Percentiles rank a stretch among this genome's conserved stretches.
Conservation (phyloP, 2,329 filamentous ascomycete species). For the Cordyceps javanica region DNA sequence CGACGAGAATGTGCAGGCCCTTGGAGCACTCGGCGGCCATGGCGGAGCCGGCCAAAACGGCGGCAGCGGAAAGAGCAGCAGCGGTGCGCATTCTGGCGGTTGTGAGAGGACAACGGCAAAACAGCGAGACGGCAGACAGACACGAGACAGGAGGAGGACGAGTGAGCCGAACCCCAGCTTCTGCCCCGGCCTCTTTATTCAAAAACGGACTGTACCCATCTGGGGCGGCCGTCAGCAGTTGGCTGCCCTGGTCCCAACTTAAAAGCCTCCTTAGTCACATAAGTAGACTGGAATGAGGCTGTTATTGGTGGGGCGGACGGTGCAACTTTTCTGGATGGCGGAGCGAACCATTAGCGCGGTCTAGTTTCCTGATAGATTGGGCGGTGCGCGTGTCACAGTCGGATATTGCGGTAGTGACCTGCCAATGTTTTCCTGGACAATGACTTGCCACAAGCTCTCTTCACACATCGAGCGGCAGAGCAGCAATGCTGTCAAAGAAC, state of each 20-base stretch:
- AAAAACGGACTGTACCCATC: background rate
- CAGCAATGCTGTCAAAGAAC: background rate
- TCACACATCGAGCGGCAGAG: background rate
- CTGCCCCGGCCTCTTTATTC: conserved; percentile 3
- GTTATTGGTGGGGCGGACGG: conserved; percentile 1
- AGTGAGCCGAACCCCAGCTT: background rate
- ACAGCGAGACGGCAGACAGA: background rate
- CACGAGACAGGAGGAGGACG: background rate
- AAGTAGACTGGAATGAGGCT: background rate
- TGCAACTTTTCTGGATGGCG: background rate
- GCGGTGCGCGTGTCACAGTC: background rate
- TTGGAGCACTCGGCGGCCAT: conserved; percentile 26
- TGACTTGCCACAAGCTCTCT: too few species aligned
- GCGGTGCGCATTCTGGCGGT: conserved; percentile 4
- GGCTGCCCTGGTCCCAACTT: background rate
- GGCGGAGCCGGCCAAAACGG: conserved; percentile 19
- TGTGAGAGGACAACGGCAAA: background rate
- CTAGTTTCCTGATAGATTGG: background rate
- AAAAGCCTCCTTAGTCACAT: background rate
- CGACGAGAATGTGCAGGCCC: conserved; percentile 34
- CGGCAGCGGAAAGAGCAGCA: conserved; percentile 5
- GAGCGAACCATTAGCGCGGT: background rate
- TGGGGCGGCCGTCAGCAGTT: background rate
- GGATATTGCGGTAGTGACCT: background rate
- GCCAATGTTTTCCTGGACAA: too few species aligned